phyloP scores from a whole-genome alignment of 164 flowering plant genomes.

The Buxus sempervirens region DNA sequence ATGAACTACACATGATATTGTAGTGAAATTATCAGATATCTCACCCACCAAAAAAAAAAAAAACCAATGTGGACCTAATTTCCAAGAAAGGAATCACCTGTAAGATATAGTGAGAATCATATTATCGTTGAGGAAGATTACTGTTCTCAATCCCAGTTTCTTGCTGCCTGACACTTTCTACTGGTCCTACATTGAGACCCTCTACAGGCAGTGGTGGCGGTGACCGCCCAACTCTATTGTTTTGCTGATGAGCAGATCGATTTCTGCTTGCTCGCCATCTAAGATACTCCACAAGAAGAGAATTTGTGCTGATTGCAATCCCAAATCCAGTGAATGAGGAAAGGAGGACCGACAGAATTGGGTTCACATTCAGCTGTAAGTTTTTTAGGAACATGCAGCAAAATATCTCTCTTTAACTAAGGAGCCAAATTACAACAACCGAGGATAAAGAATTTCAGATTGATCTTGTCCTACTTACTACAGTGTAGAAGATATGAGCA shows the following conservation, averaged over 20 bases:
- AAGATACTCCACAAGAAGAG: slow-evolving; percentile 65
- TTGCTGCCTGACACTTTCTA: slow-evolving; percentile 9
- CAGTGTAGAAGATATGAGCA: slow-evolving; percentile 72
- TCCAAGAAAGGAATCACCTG: background rate
- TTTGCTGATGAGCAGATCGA: slow-evolving; percentile 29
- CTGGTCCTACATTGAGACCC: slow-evolving; percentile 6
- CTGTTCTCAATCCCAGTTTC: slow-evolving; percentile 8
- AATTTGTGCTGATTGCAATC: slow-evolving; percentile 68
- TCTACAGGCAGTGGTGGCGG: slow-evolving; percentile 25
- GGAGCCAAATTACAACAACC: background rate
- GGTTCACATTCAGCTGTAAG: slow-evolving; percentile 63
- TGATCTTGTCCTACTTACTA: slow-evolving; percentile 44
- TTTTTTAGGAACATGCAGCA: slow-evolving; percentile 7
- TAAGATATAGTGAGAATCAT: background rate
- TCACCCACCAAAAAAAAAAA: background rate
- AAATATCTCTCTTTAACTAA: background rate
- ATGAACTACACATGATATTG: too few relatives aligned
- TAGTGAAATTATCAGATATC: background rate
- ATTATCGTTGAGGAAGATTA: background rate
- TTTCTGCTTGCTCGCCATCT: slow-evolving; percentile 55
- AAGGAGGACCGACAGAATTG: slow-evolving; percentile 69
- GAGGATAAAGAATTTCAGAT: slow-evolving; percentile 3
- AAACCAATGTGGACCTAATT: background rate
- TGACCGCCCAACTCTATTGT: slow-evolving; percentile 19
- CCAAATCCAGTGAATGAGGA: slow-evolving; percentile 88